Base-by-base conservation (phyloP, 2,329 filamentous ascomycete species). In the Rosellinia necatrix region DNA sequence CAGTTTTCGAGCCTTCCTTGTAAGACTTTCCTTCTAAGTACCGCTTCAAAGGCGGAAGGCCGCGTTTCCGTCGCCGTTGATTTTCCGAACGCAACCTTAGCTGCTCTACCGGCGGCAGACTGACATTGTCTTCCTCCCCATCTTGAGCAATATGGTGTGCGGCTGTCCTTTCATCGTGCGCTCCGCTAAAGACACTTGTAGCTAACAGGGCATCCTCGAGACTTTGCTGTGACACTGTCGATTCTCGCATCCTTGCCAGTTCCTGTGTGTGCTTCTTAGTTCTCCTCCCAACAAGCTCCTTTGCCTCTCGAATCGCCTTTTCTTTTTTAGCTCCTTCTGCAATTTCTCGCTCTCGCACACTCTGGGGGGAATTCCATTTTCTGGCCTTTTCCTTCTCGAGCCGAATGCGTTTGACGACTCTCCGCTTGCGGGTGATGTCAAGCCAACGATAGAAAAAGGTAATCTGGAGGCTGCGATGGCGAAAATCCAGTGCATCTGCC, bases 401-500 rank as follows among this genome's bases (percentile, higher is more conserved):
- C 27, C 75, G 75, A 6, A 82, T 79, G 19, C 83, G 75, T n/a
- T 75, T 74, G 53, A 77, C 75, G 13, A 81, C 74, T 3, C 78
- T 75, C 15, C 75, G 76, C 41, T 77, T 74, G 10, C 81, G 75
- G 7, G 78, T 80, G 34, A 71, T 75, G 12, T 78, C 68, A 44
- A 76, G 79, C 83, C 83, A 86, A 15, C 74, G 73, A 62, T 84
- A 84, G 57, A 85, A 84, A 66, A 75, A 85, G 43, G 78, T 83
- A 56, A 84, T 71, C 10, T 73, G 71, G 25, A 85, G 71, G 51
- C 74, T 83, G 64, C 81, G 78, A 3, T 62, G 64, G 32, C 79
- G 75, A 61, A 80, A 83, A n/a, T 73, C 68, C 13, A 74, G 72
- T 12, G 81, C 81, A 49, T 80, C 71, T 2, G 74, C 75, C 74